Base-by-base conservation (phyloP, 2,329 filamentous ascomycete species). In the Exophiala oligosperma region DNA sequence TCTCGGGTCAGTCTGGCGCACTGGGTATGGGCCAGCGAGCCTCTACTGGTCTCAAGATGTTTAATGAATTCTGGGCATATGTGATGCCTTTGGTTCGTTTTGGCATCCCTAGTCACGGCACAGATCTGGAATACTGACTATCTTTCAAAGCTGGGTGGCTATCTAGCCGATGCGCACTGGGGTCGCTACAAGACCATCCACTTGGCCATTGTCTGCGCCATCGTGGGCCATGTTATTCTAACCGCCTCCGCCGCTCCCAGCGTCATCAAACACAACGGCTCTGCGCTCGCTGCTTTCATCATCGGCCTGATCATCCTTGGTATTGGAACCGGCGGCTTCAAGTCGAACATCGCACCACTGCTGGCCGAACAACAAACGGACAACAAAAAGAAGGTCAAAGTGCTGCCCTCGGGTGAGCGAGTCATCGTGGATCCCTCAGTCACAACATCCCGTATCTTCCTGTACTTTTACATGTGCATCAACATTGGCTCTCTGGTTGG, bases 311-410 rank as follows among this genome's bases (percentile, higher is more conserved):
- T 89, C 46, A 81, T 91, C 68, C 83, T 91, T 69, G 88, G 87
- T n/a, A 72, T 90, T 29, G 89, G 89, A 44, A 90, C 88, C 1
- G 89, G 89, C 61, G 88, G 90, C 68, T 91, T 92, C 82, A 93
- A 92, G 78, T 84, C 87, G 63, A 92, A 92, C 69, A 88, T 92
- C 44, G 85, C 86, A 0, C 86, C 87, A 0, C 76, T 90, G 17
- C 82, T 91, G 54, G 87, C 86, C 21, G 88, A 91, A 67, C 88
- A 91, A 72, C 87, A 87, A 70, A 79, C 77, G 28, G 82, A 86
- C 57, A 80, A 77, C 2, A 81, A 78, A 61, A 81, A 84, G 65
- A 80, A 78, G 51, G 79, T 90, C 56, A 77, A 82, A 64, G 80
- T 78, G 1, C 75, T 78, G 43, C 72, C 78, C 41, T 79, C 76